Conservation (phyloP, 176 grass and related monocot genomes). For the Carex pumila region DNA sequence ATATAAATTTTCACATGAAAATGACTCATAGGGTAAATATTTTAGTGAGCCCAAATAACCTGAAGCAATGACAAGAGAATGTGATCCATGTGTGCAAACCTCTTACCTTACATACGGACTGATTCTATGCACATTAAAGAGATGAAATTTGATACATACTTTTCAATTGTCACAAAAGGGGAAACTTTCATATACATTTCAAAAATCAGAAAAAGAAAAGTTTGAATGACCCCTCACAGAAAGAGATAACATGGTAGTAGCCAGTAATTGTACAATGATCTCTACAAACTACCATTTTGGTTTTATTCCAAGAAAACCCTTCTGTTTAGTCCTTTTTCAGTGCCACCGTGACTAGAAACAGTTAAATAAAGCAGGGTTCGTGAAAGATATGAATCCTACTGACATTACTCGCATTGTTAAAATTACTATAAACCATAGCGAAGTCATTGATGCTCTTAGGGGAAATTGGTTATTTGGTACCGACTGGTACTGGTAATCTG, state of each 20-base stretch:
- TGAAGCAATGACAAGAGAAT: background rate
- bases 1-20: background rate
- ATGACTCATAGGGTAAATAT: background rate
- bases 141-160: background rate
- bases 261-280: background rate
- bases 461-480: too few relatives aligned
- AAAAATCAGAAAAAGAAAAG: background rate
- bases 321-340: background rate
- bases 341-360: background rate
- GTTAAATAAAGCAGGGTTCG: background rate
- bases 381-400: too few relatives aligned
- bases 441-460: too few relatives aligned
- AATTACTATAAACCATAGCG: too few relatives aligned
- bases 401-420: too few relatives aligned
- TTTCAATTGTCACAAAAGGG: background rate
- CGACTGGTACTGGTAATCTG: too few relatives aligned
- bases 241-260: background rate
- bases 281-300: background rate
- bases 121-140: background rate
- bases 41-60: background rate
- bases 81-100: background rate
- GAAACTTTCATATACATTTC: conserved; percentile 6
- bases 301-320: background rate
- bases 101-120: background rate
- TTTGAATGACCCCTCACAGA: background rate